phyloP scores from a whole-genome alignment of 2,329 filamentous ascomycete species.

The Fusarium solani-melongenae region DNA sequence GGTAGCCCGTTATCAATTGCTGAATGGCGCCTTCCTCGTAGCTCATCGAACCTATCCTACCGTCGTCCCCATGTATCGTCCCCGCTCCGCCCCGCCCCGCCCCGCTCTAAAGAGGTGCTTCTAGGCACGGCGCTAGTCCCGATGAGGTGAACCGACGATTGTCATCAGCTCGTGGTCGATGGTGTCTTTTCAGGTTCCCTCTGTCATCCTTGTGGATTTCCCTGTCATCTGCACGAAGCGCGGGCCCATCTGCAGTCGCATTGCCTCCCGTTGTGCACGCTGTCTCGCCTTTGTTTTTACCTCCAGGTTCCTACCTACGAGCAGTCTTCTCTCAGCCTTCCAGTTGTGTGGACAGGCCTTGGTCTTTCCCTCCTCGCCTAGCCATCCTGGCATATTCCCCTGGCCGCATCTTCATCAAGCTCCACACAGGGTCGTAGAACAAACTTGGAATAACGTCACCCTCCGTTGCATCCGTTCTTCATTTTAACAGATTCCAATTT shows the following conservation, averaged over 20 bases:
- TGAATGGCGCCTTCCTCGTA: background rate
- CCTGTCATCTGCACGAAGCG: slow-evolving; percentile 11
- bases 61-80: background rate
- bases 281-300: background rate
- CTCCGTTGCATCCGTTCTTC: slow-evolving; percentile 12
- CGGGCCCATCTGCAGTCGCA: slow-evolving; percentile 5
- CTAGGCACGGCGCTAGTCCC: background rate
- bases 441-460: slow-evolving; percentile 7
- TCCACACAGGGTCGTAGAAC: slow-evolving; percentile 14
- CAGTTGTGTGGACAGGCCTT: background rate
- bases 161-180: slow-evolving; percentile 20
- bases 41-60: background rate
- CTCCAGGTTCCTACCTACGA: background rate
- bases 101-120: slow-evolving; percentile 24
- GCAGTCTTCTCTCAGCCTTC: background rate
- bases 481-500: slow-evolving; percentile 4
- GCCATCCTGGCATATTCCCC: background rate
- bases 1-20: background rate
- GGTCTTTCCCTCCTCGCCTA: background rate
- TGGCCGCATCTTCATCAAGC: slow-evolving; percentile 6
- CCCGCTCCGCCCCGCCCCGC: slow-evolving; percentile 38
- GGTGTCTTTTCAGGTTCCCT: slow-evolving; percentile 2
- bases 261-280: background rate
- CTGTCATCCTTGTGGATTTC: slow-evolving; percentile 4
- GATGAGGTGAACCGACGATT: slow-evolving; percentile 8